Evolutionary conservation across 345 rosid genomes (phyloP).

Genomic region (Eucalyptus decipiens): DNA sequence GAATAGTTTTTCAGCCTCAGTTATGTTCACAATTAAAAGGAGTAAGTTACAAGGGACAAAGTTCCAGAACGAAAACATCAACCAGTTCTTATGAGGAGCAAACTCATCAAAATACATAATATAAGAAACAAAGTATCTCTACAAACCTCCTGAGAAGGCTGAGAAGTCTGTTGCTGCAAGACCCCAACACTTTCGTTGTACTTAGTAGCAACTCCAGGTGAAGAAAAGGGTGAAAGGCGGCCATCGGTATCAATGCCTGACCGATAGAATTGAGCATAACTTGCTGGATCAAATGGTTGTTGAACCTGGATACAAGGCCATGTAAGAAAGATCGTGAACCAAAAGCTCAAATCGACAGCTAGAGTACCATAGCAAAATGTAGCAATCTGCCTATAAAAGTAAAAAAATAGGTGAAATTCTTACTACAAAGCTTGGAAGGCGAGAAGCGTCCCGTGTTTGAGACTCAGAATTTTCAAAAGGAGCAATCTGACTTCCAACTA

Average conservation of each 20-base stretch:
- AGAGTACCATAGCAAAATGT: neutral
- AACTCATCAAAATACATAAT: neutral
- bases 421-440: constrained; percentile 71
- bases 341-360: neutral
- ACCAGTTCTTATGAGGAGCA: neutral
- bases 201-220: constrained; percentile 61
- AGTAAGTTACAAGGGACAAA: neutral
- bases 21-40: neutral
- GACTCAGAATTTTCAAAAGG: constrained; percentile 66
- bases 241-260: constrained; percentile 61
- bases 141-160: constrained; percentile 76
- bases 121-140: neutral
- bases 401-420: neutral
- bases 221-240: constrained; percentile 69
- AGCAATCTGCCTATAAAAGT: neutral
- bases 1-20: neutral
- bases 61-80: neutral
- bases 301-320: constrained; percentile 38
- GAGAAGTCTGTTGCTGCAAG: constrained; percentile 68
- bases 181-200: constrained; percentile 68
- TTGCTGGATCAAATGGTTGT: constrained; percentile 74
- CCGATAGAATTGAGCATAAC: constrained; percentile 74
- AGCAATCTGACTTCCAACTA: constrained; percentile 48
- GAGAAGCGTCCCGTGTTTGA: constrained; percentile 66
- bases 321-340: constrained; percentile 2